phyloP scores from a whole-genome alignment of 2,329 filamentous ascomycete species.

The Stylonectria norvegica region DNA sequence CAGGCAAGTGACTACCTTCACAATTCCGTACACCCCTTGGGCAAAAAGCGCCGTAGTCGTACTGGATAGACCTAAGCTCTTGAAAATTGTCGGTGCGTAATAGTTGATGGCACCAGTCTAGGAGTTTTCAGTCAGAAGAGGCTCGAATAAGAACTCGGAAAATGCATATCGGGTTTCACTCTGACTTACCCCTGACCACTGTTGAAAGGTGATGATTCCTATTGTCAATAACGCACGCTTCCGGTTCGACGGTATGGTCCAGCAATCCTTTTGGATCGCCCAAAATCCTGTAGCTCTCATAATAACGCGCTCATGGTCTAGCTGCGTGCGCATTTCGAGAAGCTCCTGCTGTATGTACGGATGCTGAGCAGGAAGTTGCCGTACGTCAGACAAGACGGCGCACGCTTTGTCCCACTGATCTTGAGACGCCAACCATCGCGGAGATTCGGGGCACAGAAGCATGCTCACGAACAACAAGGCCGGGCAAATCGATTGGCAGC shows the following conservation, averaged over 20 bases:
- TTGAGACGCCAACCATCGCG: conserved; percentile 54
- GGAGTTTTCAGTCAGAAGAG: neutral
- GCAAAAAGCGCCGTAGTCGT: conserved; percentile 60
- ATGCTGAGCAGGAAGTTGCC: conserved; percentile 15
- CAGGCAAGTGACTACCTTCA: conserved; percentile 61
- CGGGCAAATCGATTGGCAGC: conserved; percentile 53
- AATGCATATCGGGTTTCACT: too few species aligned
- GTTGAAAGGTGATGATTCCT: conserved; percentile 22
- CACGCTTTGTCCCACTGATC: conserved; percentile 51
- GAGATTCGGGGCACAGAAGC: conserved; percentile 55
- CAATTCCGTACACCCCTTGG: conserved; percentile 65
- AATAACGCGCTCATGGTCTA: conserved; percentile 18
- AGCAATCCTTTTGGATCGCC: conserved; percentile 21
- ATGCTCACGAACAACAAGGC: conserved; percentile 51
- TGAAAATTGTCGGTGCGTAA: conserved; percentile 62
- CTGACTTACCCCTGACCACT: conserved; percentile 26
- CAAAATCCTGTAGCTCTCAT: conserved; percentile 21
- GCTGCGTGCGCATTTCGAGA: conserved; percentile 13
- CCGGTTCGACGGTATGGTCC: conserved; percentile 17
- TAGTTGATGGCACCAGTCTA: conserved; percentile 45
- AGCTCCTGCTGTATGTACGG: conserved; percentile 22
- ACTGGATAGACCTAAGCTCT: conserved; percentile 49
- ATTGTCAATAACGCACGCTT: conserved; percentile 24
- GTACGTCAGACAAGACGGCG: conserved; percentile 15
- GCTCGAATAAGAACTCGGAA: neutral